Evolutionary conservation across 1,139 yeast genomes (phyloP), one percentile per base, ranked within the genome.

Genomic region (Suhomyces maxii): DNA sequence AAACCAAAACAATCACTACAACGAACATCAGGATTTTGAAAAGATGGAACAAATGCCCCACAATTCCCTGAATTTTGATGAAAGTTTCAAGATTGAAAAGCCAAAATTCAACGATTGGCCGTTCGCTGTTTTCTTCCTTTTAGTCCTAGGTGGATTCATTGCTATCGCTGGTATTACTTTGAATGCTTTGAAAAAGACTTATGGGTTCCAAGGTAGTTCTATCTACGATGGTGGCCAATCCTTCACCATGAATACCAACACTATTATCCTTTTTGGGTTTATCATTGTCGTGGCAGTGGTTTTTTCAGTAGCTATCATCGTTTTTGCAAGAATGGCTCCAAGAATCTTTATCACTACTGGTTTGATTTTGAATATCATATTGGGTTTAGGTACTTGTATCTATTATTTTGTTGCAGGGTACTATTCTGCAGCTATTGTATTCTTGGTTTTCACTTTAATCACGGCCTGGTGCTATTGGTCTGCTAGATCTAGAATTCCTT

Each of bases 351-450:
- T 91, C 55, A 77, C 80, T 47, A 67, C 82, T 26, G 89, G 95
- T 3, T 77, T 89, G 56, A 71, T 87, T 28, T 66, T 84, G 41
- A 89, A 89, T 58, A 73, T 88, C 30, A 59, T 84, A 1, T 64
- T 88, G 47, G 91, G 95, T 1, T 58, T 89, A 33, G 96, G 87
- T 11, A 84, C 96, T 6, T 80, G 89, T 7, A 81, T 89, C 51
- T 85, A 80, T 65, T 89, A 86, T 61, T 75, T 88, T 58, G 80
- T 76, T 2, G 67, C 71, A 51, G 69, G 73, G 34, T 85, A 88
- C 63, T 89, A 83, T 70, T 83, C 90, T 8, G 91, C 95, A 0
- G 96, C 89, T 5, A 72, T 88, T 52, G 90, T 87, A 36, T 86
- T 86, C 53, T 67, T 88, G 53, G 76, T 85, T 1, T 80, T 85